Percentiles rank a stretch among this genome's conserved stretches.
phyloP scores from a whole-genome alignment of 2,329 filamentous ascomycete genomes.

The Pseudogymnoascus sp. region DNA sequence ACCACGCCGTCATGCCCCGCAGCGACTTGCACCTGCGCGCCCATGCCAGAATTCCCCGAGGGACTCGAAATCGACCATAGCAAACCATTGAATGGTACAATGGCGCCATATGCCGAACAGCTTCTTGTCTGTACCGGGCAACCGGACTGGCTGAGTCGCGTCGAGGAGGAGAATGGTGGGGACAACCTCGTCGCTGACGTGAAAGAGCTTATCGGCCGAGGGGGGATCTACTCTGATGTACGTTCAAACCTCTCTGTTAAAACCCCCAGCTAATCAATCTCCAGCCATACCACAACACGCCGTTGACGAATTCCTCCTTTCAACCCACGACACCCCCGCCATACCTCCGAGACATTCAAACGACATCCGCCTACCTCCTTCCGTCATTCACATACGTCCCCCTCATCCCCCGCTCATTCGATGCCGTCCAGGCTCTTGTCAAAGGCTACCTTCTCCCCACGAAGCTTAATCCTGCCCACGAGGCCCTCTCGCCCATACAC shows the following conservation, averaged over 20 bases:
- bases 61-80: conserved; percentile 68
- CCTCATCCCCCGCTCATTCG: conserved; percentile 54
- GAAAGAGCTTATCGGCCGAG: conserved; percentile 59
- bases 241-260: conserved; percentile 24
- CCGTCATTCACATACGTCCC: conserved; percentile 78
- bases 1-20: conserved; percentile 51
- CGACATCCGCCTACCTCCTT: conserved; percentile 64
- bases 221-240: conserved; percentile 60
- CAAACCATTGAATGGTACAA: conserved; percentile 63
- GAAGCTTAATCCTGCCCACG: conserved; percentile 53
- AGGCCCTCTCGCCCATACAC: conserved; percentile 47
- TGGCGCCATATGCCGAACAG: conserved; percentile 72
- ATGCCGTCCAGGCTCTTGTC: conserved; percentile 48
- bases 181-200: conserved; percentile 63
- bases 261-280: conserved; percentile 10
- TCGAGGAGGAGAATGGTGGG: conserved; percentile 69
- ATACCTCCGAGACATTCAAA: conserved; percentile 38
- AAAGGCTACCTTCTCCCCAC: conserved; percentile 58
- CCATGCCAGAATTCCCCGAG: conserved; percentile 53
- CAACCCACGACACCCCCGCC: conserved; percentile 36
- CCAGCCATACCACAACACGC: conserved; percentile 76
- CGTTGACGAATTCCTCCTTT: conserved; percentile 71
- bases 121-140: conserved; percentile 75
- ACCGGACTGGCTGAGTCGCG: conserved; percentile 71
- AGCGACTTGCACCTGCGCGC: conserved; percentile 68